These are phyloP conservation scores for Neurospora sp. DNA, from an alignment of 495 filamentous ascomycete species.

Conservation along the genomic window DNA sequence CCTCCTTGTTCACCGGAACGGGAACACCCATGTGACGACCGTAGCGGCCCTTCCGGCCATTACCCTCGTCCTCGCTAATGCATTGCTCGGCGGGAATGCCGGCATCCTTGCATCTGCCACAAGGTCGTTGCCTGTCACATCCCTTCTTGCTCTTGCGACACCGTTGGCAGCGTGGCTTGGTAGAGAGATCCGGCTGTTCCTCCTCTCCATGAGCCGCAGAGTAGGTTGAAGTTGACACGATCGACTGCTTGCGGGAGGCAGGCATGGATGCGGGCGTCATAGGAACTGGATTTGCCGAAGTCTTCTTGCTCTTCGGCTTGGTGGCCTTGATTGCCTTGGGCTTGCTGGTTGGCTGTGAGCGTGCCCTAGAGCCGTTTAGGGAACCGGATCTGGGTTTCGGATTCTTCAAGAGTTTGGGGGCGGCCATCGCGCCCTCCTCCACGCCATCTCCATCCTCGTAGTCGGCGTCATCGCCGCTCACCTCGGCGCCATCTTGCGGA, in stretches of 20 bases:
- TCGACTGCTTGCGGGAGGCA: slow-evolving; percentile 69
- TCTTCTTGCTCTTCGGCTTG: slow-evolving; percentile 53
- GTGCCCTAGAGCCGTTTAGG: slow-evolving; percentile 21
- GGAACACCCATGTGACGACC: slow-evolving; percentile 95
- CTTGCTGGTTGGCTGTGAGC: slow-evolving; percentile 21
- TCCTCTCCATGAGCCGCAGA: slow-evolving; percentile 55
- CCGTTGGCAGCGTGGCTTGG: slow-evolving; percentile 93
- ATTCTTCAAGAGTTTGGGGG: slow-evolving; percentile 26
- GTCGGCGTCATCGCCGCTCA: slow-evolving; percentile 62
- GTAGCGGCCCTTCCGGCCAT: slow-evolving; percentile 91
- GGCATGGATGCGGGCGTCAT: slow-evolving; percentile 63
- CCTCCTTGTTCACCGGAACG: slow-evolving; percentile 51
- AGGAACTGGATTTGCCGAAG: slow-evolving; percentile 33
- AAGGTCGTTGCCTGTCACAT: slow-evolving; percentile 91
- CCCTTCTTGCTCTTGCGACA: slow-evolving; percentile 99
- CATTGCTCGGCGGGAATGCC: slow-evolving; percentile 86
- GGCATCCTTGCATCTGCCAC: slow-evolving; percentile 89
- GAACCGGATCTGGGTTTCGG: slow-evolving; percentile 31
- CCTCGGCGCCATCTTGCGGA: slow-evolving; percentile 60
- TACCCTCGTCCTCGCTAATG: slow-evolving; percentile 92
- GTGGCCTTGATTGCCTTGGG: slow-evolving; percentile 32
- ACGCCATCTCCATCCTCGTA: slow-evolving; percentile 49
- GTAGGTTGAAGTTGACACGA: slow-evolving; percentile 59
- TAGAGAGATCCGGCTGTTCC: slow-evolving; percentile 83
- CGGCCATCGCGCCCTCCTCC: slow-evolving; percentile 22